Evolutionary conservation across 768 basidiomycete genomes (phyloP).

Genomic region (Macrolepiota albuminosa): DNA sequence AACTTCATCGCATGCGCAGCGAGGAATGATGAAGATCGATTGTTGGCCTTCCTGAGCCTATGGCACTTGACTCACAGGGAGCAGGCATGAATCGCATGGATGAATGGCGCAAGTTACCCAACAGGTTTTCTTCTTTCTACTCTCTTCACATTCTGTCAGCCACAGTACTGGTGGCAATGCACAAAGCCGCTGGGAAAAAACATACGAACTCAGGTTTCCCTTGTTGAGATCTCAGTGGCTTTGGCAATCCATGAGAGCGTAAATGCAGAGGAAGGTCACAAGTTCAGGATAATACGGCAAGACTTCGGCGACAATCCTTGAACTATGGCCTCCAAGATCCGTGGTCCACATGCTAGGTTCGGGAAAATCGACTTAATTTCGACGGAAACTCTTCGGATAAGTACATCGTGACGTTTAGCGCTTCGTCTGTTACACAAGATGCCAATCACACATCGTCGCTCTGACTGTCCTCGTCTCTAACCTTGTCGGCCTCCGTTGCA

Average conservation of each 20-base stretch:
- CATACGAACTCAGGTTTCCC: background rate
- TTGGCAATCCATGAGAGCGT: background rate
- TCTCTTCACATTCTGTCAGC: background rate
- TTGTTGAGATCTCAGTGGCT: background rate
- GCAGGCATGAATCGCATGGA: background rate
- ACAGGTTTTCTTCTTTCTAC: background rate
- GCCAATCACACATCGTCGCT: background rate
- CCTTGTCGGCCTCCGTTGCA: background rate
- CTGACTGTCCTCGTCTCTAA: background rate
- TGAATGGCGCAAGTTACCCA: background rate
- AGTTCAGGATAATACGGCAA: background rate
- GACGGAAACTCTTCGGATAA: slow-evolving; percentile 2
- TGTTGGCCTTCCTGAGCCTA: background rate
- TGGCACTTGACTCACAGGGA: background rate
- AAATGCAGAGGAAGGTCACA: background rate
- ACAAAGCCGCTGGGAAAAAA: background rate
- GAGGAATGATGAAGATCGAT: background rate
- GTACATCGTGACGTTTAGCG: background rate
- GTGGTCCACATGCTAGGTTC: background rate
- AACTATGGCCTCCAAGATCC: background rate
- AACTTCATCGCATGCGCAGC: background rate
- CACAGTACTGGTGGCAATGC: background rate
- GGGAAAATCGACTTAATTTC: background rate
- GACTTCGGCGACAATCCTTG: background rate
- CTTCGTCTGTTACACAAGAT: background rate